Base-by-base conservation (phyloP, 2,329 filamentous ascomycete genomes). In the Colletotrichum abscissum region DNA sequence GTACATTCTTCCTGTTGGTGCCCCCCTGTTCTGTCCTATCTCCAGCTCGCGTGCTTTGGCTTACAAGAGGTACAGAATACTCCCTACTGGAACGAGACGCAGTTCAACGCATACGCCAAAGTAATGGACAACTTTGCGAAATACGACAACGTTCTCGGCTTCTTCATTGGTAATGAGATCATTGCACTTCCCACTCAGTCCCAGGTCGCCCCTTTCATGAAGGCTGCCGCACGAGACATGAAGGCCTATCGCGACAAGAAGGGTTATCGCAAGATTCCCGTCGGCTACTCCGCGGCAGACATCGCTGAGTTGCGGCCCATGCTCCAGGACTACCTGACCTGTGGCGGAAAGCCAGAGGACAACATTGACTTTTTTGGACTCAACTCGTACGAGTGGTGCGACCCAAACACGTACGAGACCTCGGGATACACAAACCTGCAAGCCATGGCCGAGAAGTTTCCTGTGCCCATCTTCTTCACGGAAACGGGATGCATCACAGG, bases 141-240 rank as follows among this genome's bases (percentile, higher is more conserved):
- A 62, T 97, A 93, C 80, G 89, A 95, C 82, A 97, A 97, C 81
- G 88, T 93, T 1, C 90, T 95, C 12, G 95, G 94, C 58, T 93
- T 97, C 81, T 96, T 97, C 78, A 89, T 98, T 72, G 95, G 95
- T 76, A 98, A 98, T 79, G 95, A 98, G 82, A 93, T 97, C 73
- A 91, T 97, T 78, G 93, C 92, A 54, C 86, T 84, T 58, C 84
- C 84, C 73, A 86, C 87, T 75, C 87, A 90, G 78, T 91, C 89
- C 52, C 79, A 83, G 30, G 92, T 93, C 38, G 94, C 94, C 9
- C 94, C 95, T 2, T 97, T 92, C 80, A 91, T 97, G 84, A 95
- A 97, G 82, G 92, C 94, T 63, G 93, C 94, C 33, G 89, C 91
- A 58, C 90, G 93, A 74, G 95, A 97, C 81, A 87, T 97, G 85